Evolutionary conservation across 495 filamentous ascomycete species (phyloP).

Genomic region (Immersiella caudata): DNA sequence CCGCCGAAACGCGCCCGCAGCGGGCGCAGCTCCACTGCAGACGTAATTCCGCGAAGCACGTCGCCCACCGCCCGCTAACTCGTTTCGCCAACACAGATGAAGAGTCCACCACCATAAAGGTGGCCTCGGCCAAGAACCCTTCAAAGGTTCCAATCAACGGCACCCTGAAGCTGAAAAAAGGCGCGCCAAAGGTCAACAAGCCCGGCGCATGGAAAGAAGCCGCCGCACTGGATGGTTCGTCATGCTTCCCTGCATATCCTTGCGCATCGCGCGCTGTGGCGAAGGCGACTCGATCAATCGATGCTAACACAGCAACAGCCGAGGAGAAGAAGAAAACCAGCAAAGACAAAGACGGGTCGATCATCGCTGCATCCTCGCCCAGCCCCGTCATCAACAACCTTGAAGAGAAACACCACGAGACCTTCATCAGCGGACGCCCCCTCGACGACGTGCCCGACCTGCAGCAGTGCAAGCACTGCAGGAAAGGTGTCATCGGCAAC

Average conservation of each 20-base stretch:
- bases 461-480: conserved; percentile 81
- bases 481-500: conserved; percentile 67
- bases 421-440: conserved; percentile 74
- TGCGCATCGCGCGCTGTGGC: not conserved
- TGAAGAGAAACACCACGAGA: conserved; percentile 66
- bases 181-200: conserved; percentile 58
- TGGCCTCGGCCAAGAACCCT: conserved; percentile 64
- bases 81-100: conserved; percentile 40
- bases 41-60: not conserved
- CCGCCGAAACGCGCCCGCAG: not conserved
- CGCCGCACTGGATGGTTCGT: conserved; percentile 56
- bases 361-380: conserved; percentile 52
- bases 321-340: conserved; percentile 50
- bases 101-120: conserved; percentile 57
- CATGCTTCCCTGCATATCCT: conserved; percentile 22
- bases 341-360: conserved; percentile 44
- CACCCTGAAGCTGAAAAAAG: conserved; percentile 71
- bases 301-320: conserved; percentile 15
- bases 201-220: conserved; percentile 60
- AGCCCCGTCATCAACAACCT: conserved; percentile 70
- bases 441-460: conserved; percentile 68
- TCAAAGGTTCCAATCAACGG: conserved; percentile 40
- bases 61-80: not conserved
- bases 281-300: not conserved
- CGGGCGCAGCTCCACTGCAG: not conserved